A percentile compares a stretch with the other conserved stretches of the same genome.
phyloP scores from a whole-genome alignment of 805 yeast species.

The Lipomyces sp. region DNA sequence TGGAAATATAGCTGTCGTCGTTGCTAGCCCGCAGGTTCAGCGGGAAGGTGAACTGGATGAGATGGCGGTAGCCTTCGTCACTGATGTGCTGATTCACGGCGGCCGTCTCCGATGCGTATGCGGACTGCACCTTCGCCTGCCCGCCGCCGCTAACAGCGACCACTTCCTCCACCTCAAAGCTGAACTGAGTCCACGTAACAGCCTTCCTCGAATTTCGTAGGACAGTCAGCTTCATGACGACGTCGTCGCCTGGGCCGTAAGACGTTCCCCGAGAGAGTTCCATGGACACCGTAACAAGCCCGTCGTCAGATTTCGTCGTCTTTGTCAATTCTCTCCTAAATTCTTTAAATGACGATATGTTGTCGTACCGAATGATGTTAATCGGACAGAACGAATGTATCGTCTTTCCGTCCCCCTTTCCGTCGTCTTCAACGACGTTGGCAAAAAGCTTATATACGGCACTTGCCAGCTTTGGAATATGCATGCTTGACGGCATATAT shows the following conservation, averaged over 20 bases:
- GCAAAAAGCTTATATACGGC: slow-evolving; percentile 40
- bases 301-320: slow-evolving; percentile 38
- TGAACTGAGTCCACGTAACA: slow-evolving; percentile 39
- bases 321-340: slow-evolving; percentile 34
- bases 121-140: no score
- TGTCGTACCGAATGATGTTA: slow-evolving; percentile 40
- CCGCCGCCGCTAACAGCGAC: slow-evolving; percentile 34
- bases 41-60: slow-evolving; percentile 37
- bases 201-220: slow-evolving; percentile 36
- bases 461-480: slow-evolving; percentile 12
- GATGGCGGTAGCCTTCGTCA: no score
- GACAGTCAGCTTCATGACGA: slow-evolving; percentile 41
- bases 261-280: slow-evolving; percentile 38
- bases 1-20: slow-evolving; percentile 33
- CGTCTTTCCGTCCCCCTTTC: neutral
- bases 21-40: slow-evolving; percentile 26
- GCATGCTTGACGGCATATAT: slow-evolving; percentile 40
- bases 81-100: no score
- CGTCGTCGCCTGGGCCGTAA: slow-evolving; percentile 42
- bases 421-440: slow-evolving; percentile 24
- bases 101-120: no score
- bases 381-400: slow-evolving; percentile 33
- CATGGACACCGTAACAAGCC: slow-evolving; percentile 38
- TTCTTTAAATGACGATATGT: slow-evolving; percentile 41
- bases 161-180: slow-evolving; percentile 39